Conservation (phyloP, 164 flowering plant species). For the Vitis vinifera region DNA sequence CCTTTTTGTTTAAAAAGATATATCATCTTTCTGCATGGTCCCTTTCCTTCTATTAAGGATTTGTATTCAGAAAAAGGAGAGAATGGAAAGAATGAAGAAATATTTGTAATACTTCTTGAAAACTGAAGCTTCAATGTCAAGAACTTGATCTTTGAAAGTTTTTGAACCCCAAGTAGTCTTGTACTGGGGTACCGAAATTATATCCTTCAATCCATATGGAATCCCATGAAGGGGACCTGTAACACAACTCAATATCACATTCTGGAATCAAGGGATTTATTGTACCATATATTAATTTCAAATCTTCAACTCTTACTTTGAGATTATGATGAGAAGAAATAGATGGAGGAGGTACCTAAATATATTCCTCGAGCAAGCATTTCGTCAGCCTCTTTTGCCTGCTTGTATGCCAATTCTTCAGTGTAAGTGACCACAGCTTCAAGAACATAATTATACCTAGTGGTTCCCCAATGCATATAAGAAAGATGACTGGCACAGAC, state of each 20-base stretch:
- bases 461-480: background rate
- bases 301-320: background rate
- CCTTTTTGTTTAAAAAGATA: no score
- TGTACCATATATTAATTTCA: no score
- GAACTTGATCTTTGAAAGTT: conserved; percentile 71
- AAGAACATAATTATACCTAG: no score
- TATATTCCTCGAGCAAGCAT: no score
- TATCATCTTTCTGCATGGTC: no score
- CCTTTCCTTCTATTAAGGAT: no score
- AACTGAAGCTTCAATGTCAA: conserved; percentile 90
- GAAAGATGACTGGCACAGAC: background rate
- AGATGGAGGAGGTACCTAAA: no score
- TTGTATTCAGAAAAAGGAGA: no score
- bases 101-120: conserved; percentile 63
- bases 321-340: no score
- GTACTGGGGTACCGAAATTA: conserved; percentile 78
- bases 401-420: no score
- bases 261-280: background rate
- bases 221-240: conserved; percentile 97
- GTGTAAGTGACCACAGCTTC: no score
- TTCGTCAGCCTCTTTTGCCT: no score
- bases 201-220: conserved; percentile 94
- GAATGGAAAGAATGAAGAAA: background rate
- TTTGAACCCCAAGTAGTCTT: conserved; percentile 92
- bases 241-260: background rate